Evolutionary conservation across 192 early-diverging fungal genomes (phyloP).

Genomic region (Entomortierella chlamydospora): DNA sequence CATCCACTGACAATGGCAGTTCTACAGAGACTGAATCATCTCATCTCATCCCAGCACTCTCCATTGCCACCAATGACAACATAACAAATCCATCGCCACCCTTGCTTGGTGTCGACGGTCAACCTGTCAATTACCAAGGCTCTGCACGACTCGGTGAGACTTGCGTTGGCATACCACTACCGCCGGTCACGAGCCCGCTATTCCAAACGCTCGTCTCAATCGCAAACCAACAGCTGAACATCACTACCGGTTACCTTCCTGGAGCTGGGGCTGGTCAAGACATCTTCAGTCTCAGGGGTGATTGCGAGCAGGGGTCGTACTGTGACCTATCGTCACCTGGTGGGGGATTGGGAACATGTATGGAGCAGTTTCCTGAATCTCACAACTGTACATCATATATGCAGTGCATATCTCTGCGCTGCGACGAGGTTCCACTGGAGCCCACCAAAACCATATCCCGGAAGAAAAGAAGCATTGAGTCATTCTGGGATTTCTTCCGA

Average conservation of each 20-base stretch:
- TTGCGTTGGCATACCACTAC: slow-evolving; percentile 20
- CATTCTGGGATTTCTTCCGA: background rate
- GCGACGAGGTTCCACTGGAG: background rate
- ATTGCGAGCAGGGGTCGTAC: slow-evolving; percentile 39
- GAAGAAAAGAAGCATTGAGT: background rate
- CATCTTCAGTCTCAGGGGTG: slow-evolving; percentile 26
- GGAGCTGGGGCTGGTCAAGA: slow-evolving; percentile 14
- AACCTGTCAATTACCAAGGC: slow-evolving; percentile 24
- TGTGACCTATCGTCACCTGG: slow-evolving; percentile 21
- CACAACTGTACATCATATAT: slow-evolving; percentile 39
- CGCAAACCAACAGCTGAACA: slow-evolving; percentile 23
- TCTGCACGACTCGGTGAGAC: slow-evolving; percentile 30
- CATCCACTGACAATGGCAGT: slow-evolving; percentile 3
- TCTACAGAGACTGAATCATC: background rate
- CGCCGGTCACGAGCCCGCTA: slow-evolving; percentile 16
- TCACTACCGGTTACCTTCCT: slow-evolving; percentile 1
- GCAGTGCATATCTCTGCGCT: slow-evolving; percentile 36
- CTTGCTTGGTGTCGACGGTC: slow-evolving; percentile 24
- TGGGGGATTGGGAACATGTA: slow-evolving; percentile 16
- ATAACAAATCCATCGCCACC: slow-evolving; percentile 15
- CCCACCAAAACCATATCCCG: background rate
- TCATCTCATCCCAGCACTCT: slow-evolving; percentile 8
- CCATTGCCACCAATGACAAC: slow-evolving; percentile 25
- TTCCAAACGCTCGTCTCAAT: slow-evolving; percentile 32
- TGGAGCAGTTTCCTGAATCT: slow-evolving; percentile 26